Conservation (phyloP, 1,139 yeast genomes). For the Taphrina sp. region DNA sequence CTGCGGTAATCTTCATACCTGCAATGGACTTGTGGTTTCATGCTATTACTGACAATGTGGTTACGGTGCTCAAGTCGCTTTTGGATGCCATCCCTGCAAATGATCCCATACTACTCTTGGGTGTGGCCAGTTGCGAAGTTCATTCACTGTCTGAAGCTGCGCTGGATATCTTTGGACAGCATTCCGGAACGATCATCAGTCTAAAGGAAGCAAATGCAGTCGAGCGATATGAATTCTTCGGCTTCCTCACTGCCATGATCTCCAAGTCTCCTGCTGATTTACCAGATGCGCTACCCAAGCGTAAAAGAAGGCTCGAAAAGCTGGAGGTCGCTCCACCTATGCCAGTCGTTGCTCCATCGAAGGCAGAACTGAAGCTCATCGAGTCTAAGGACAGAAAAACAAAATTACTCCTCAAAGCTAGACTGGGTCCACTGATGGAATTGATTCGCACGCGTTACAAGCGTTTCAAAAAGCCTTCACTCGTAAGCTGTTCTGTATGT, state of each 20-base stretch:
- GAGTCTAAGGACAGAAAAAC: slow-evolving; percentile 75
- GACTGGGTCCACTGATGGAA: slow-evolving; percentile 85
- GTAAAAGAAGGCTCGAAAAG: slow-evolving; percentile 47
- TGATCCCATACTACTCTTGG: slow-evolving; percentile 75
- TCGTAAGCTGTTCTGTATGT: slow-evolving; percentile 48
- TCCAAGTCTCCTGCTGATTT: slow-evolving; percentile 62
- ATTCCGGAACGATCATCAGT: slow-evolving; percentile 51
- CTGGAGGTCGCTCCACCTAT: slow-evolving; percentile 49
- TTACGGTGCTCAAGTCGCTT: slow-evolving; percentile 68
- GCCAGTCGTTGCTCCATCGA: slow-evolving; percentile 40
- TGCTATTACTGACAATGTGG: slow-evolving; percentile 66
- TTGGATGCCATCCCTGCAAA: slow-evolving; percentile 66
- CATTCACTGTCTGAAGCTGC: slow-evolving; percentile 44
- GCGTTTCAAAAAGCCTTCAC: slow-evolving; percentile 82
- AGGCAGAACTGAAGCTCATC: slow-evolving; percentile 50
- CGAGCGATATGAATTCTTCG: slow-evolving; percentile 58
- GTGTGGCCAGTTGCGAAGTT: slow-evolving; percentile 60
- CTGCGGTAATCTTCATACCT: slow-evolving; percentile 81
- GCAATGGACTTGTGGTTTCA: slow-evolving; percentile 75
- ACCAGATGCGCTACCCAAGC: slow-evolving; percentile 45
- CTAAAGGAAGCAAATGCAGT: slow-evolving; percentile 49
- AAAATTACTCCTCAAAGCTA: slow-evolving; percentile 79
- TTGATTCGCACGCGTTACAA: slow-evolving; percentile 80
- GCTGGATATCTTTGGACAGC: slow-evolving; percentile 56
- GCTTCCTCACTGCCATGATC: slow-evolving; percentile 56